Base-by-base conservation (phyloP, 768 basidiomycete species). In the Lactarius deliciosus region DNA sequence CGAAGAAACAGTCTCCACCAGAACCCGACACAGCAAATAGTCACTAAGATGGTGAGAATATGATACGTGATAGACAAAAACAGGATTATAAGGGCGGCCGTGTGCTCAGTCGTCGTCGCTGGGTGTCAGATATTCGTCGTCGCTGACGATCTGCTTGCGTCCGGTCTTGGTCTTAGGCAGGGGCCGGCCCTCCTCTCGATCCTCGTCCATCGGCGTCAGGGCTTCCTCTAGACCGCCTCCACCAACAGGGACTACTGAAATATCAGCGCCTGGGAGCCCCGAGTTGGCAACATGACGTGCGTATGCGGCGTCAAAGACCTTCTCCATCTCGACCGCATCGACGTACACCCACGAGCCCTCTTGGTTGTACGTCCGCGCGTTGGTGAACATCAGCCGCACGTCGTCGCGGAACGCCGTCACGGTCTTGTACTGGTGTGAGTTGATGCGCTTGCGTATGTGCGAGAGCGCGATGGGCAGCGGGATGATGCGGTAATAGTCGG, bases 281-380 rank as follows among this genome's bases (percentile, higher is more conserved):
- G 85, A 87, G 25, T 89, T 89, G 16, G 77, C 80, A 55, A 89
- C 87, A 60, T 81, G 77, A 41, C 84, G 84, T 53, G 86, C 82
- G 73, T 88, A 93, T 10, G 88, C 80, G 32, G 85, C 80, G 66
- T 90, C 83, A 75, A 96, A 94, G 58, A 88, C 87, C 74, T 90
- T 91, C 78, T 96, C 91, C 91, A 96, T 93, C 79, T 94, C 92
- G 58, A 93, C 91, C 9, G 96, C 95, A 68, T 96, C 94, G 67
- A 91, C 82, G 77, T 95, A 96, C 43, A 97, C 94, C 91, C 92
- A 94, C 0, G 94, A 96, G 1, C 91, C 94, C 77, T 96, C 94
- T 76, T 91, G 89, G 75, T 98, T 98, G 81, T 94, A 98, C 54
- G 86, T 91, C 72, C 91, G 84, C 5, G 96, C 96, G 73, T 98